Percentiles rank a stretch among this genome's conserved stretches.
phyloP scores from a whole-genome alignment of 2,329 filamentous ascomycete genomes.

The Diaporthe amygdali region DNA sequence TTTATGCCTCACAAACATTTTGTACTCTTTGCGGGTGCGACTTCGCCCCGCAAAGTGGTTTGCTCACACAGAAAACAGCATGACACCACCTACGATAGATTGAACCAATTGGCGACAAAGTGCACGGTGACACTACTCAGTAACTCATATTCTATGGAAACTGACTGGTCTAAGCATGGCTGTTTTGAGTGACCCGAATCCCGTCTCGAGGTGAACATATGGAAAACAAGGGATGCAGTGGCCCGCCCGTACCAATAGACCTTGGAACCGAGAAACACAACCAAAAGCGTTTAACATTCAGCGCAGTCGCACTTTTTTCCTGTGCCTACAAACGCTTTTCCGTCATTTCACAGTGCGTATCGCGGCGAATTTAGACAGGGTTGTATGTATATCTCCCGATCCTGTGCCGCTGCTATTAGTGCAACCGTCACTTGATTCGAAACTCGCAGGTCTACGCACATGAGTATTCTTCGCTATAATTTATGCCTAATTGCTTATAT shows the following conservation, averaged over 20 bases:
- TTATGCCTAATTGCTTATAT: too few relatives aligned
- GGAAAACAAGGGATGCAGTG: neutral
- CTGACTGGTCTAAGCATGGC: neutral
- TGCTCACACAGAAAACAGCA: neutral
- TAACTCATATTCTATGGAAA: neutral
- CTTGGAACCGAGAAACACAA: neutral
- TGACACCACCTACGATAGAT: neutral
- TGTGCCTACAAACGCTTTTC: too few relatives aligned
- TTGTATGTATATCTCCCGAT: too few relatives aligned
- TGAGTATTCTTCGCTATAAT: too few relatives aligned
- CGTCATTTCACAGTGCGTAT: too few relatives aligned
- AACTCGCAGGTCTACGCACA: too few relatives aligned
- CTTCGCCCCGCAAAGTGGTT: neutral
- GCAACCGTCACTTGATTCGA: too few relatives aligned
- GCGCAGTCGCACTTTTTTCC: too few relatives aligned
- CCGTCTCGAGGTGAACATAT: neutral
- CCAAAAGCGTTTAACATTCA: neutral
- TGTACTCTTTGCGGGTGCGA: neutral
- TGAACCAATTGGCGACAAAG: neutral
- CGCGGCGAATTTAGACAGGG: too few relatives aligned
- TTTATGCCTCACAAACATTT: neutral
- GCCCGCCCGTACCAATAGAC: neutral
- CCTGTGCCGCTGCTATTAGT: too few relatives aligned
- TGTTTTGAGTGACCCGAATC: neutral
- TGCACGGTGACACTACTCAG: neutral